phyloP scores from a whole-genome alignment of 2,329 filamentous ascomycete genomes.

The Dothidotthia symphoricarpi region DNA sequence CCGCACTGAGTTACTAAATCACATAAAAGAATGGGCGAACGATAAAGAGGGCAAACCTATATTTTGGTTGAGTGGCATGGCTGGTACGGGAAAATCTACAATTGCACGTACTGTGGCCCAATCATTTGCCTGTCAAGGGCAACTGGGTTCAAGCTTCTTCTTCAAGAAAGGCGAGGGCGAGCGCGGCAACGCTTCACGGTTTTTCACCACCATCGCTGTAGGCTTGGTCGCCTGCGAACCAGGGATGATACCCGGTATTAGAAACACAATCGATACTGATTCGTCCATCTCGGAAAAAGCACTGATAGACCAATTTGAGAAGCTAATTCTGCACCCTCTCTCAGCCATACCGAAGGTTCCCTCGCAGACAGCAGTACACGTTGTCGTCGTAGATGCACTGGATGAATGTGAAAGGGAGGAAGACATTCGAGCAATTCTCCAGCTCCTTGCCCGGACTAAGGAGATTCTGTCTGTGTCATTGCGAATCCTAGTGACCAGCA shows the following conservation, averaged over 20 bases:
- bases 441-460: slow-evolving; percentile 12
- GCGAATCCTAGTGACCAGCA: slow-evolving; percentile 19
- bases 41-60: slow-evolving; percentile 16
- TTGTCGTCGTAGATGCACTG: slow-evolving; percentile 27
- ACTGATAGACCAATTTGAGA: slow-evolving; percentile 8
- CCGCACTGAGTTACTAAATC: slow-evolving; percentile 21
- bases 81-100: slow-evolving; percentile 11
- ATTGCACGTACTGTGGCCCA: slow-evolving; percentile 23
- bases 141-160: slow-evolving; percentile 15
- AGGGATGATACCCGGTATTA: slow-evolving; percentile 8
- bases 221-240: slow-evolving; percentile 11
- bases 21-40: slow-evolving; percentile 22
- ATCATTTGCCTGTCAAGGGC: neutral
- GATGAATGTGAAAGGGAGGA: slow-evolving; percentile 30
- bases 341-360: slow-evolving; percentile 1
- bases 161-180: slow-evolving; percentile 14
- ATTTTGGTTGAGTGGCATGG: slow-evolving; percentile 34
- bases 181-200: slow-evolving; percentile 9
- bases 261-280: slow-evolving; percentile 12
- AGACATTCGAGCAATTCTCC: slow-evolving; percentile 12
- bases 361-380: neutral
- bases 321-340: slow-evolving; percentile 10
- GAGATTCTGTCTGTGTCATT: slow-evolving; percentile 9
- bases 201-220: slow-evolving; percentile 19
- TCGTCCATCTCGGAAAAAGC: slow-evolving; percentile 4